Conservation (phyloP, 1,284 basidiomycete genomes). For the Malassezia obtusa region DNA sequence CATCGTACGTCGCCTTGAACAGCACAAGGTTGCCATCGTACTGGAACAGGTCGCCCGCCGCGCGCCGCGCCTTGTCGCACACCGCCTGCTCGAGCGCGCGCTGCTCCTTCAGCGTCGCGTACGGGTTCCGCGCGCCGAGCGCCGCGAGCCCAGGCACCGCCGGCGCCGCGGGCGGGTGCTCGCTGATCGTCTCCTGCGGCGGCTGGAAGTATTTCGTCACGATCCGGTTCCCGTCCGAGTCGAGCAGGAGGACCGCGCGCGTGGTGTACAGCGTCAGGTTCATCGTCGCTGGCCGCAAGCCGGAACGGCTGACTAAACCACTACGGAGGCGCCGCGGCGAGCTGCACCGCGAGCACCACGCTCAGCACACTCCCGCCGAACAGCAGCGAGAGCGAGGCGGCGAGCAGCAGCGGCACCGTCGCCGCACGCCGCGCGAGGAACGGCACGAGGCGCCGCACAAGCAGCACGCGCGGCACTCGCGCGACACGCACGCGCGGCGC, state of each 20-base stretch:
- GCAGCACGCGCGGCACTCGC: background rate
- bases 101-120: slow-evolving; percentile 77
- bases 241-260: slow-evolving; percentile 68
- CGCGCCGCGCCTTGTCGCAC: slow-evolving; percentile 63
- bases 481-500: background rate
- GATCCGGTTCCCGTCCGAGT: slow-evolving; percentile 85
- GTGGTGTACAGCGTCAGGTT: slow-evolving; percentile 47
- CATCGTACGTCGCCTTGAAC: slow-evolving; percentile 86
- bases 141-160: slow-evolving; percentile 21
- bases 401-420: background rate
- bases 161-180: slow-evolving; percentile 18
- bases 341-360: slow-evolving; percentile 9
- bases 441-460: background rate
- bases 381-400: slow-evolving; percentile 9
- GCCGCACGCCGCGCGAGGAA: background rate
- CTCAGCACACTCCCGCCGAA: slow-evolving; percentile 8
- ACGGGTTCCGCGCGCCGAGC: slow-evolving; percentile 53
- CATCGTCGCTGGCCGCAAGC: slow-evolving; percentile 20
- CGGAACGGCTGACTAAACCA: slow-evolving; percentile 6
- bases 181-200: slow-evolving; percentile 53
- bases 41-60: slow-evolving; percentile 68
- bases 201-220: slow-evolving; percentile 87
- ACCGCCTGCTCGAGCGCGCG: slow-evolving; percentile 88
- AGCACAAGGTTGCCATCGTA: slow-evolving; percentile 84
- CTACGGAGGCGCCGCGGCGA: slow-evolving; percentile 3